phyloP scores from a whole-genome alignment of 78 protist species.

The Planoprotostelium fungivorum region DNA sequence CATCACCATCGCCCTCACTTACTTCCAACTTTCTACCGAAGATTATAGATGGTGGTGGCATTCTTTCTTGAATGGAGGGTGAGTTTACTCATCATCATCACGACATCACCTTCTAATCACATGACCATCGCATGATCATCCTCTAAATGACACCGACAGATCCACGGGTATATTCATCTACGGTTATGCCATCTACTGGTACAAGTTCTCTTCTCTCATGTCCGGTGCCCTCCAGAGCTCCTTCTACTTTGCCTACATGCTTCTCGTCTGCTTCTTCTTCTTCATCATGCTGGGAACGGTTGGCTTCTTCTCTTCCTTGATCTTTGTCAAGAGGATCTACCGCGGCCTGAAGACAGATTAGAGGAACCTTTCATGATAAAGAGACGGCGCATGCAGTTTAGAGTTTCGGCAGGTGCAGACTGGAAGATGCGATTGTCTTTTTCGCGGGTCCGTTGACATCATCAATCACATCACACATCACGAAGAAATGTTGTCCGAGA shows the following conservation, averaged over 20 bases:
- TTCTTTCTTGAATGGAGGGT: constrained; percentile 82
- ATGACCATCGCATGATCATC: not conserved
- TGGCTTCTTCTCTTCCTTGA: constrained; percentile 84
- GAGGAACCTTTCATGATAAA: too few species aligned
- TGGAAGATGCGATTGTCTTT: too few species aligned
- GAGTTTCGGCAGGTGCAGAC: too few species aligned
- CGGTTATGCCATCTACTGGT: constrained; percentile 84
- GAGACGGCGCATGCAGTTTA: too few species aligned
- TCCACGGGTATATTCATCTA: constrained; percentile 86
- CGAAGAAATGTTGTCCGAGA: not conserved
- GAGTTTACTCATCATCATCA: not conserved
- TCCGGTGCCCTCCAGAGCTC: constrained; percentile 88
- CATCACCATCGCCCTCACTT: constrained; percentile 91
- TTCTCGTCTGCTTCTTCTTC: constrained; percentile 76
- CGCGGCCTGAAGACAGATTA: constrained; percentile 75
- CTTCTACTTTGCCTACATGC: constrained; percentile 93
- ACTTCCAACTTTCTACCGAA: constrained; percentile 93
- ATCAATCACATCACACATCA: not conserved
- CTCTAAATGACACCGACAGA: constrained; percentile 23
- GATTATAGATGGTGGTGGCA: constrained; percentile 97
- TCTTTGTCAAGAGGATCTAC: constrained; percentile 89
- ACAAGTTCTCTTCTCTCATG: constrained; percentile 79
- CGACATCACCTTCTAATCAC: too few species aligned
- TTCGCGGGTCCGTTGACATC: not conserved
- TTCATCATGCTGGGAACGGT: constrained; percentile 92